A percentile compares a stretch with the other conserved stretches of the same genome.
Evolutionary conservation across 202 grass and related monocot species (phyloP).

Genomic region (Setaria viridis): DNA sequence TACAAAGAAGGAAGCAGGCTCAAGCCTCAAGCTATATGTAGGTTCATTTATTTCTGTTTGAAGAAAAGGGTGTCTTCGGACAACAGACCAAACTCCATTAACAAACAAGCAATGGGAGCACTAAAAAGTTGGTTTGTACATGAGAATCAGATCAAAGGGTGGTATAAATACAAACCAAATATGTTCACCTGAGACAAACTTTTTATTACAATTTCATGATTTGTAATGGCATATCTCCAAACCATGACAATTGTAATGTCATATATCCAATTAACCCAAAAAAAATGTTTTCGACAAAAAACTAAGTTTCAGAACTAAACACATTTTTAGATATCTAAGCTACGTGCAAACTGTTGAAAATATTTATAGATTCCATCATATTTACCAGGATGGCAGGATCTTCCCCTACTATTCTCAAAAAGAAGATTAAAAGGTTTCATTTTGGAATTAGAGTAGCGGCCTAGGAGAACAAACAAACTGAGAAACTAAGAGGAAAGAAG

Average conservation of each 20-base stretch:
- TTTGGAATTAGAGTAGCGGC: not conserved
- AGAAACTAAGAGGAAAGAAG: not conserved
- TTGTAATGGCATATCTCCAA: too few species aligned
- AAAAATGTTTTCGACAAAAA: not conserved
- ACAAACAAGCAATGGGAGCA: not conserved
- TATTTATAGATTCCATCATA: not conserved
- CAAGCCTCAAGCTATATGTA: not conserved
- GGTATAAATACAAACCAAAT: conserved; percentile 11
- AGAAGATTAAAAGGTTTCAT: not conserved
- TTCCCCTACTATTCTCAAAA: not conserved
- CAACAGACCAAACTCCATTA: conserved; percentile 19
- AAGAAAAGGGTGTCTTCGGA: not conserved
- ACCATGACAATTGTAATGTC: too few species aligned
- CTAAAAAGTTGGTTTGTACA: not conserved
- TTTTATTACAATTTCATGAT: not conserved
- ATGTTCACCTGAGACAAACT: conserved; percentile 1
- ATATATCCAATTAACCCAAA: not conserved
- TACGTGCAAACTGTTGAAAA: not conserved
- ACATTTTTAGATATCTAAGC: conserved; percentile 17
- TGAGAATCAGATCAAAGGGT: not conserved
- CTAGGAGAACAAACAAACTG: not conserved
- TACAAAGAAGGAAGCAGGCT: conserved; percentile 11
- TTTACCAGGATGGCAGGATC: not conserved
- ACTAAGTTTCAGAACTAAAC: conserved; percentile 12
- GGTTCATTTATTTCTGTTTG: conserved; percentile 29